phyloP scores from a whole-genome alignment of 805 yeast genomes.

The Metschnikowia amazonensis region DNA sequence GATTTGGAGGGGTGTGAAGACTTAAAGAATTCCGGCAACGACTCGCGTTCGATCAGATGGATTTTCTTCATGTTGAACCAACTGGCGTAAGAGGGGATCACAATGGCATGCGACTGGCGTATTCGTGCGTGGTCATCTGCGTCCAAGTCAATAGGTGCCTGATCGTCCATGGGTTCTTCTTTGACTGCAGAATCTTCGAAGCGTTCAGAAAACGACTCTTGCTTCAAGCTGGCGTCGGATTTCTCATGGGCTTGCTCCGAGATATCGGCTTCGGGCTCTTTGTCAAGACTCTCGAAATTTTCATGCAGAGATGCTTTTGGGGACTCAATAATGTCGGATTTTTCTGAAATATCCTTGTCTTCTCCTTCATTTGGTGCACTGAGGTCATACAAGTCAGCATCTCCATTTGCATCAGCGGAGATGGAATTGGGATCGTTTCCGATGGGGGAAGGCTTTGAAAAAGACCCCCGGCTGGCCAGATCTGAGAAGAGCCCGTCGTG shows the following conservation, averaged over 20 bases:
- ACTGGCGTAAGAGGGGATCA: slow-evolving; percentile 80
- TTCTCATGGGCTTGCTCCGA: background rate
- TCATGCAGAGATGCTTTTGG: background rate
- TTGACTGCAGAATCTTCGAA: background rate
- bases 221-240: background rate
- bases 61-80: slow-evolving; percentile 79
- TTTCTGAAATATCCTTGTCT: background rate
- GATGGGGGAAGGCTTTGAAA: slow-evolving; percentile 2
- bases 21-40: slow-evolving; percentile 84
- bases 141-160: slow-evolving; percentile 10
- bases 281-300: background rate
- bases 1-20: slow-evolving; percentile 71
- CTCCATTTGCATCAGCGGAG: slow-evolving; percentile 4
- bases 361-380: background rate
- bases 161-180: background rate
- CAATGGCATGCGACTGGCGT: slow-evolving; percentile 75
- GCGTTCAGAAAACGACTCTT: background rate
- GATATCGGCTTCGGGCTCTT: background rate
- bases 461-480: slow-evolving; percentile 1
- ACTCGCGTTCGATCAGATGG: slow-evolving; percentile 74
- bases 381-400: slow-evolving; percentile 2
- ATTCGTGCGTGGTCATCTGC: slow-evolving; percentile 18
- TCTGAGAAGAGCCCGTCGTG: slow-evolving; percentile 3
- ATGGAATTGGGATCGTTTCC: background rate
- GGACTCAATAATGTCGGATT: background rate